Percentiles rank a stretch among this genome's conserved stretches.
Conservation (phyloP, 1,139 yeast species). For the Taphrina pruni region DNA sequence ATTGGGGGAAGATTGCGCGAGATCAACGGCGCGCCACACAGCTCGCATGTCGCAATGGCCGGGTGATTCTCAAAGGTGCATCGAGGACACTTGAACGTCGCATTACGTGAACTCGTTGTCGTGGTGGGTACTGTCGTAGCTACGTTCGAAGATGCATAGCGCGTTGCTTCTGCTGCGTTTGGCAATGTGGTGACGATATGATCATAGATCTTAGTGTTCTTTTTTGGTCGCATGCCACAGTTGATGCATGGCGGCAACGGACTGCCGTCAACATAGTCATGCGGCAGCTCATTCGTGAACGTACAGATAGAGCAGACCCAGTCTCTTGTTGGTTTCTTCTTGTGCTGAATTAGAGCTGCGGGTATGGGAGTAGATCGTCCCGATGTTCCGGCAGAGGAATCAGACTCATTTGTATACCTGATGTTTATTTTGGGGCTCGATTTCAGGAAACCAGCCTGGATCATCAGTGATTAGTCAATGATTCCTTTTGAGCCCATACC, state of each 20-base stretch:
- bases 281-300: constrained; percentile 62
- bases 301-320: constrained; percentile 91
- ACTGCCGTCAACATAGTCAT: constrained; percentile 52
- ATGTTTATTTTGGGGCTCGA: constrained; percentile 75
- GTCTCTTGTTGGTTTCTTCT: constrained; percentile 46
- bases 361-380: constrained; percentile 16
- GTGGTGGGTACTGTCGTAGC: not conserved
- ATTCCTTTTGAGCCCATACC: constrained; percentile 52
- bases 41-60: constrained; percentile 75
- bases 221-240: constrained; percentile 69
- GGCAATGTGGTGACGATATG: not conserved
- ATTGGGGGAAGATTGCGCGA: constrained; percentile 50
- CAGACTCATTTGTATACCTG: not conserved
- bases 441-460: constrained; percentile 63
- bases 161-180: not conserved
- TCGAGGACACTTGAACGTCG: constrained; percentile 66
- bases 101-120: constrained; percentile 52
- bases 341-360: constrained; percentile 12
- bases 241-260: constrained; percentile 67
- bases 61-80: constrained; percentile 91
- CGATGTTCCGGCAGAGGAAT: constrained; percentile 17
- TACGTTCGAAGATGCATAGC: not conserved
- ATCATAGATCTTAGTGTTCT: constrained; percentile 18
- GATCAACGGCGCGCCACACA: constrained; percentile 74
- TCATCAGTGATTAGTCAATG: not conserved